Percentiles rank a stretch among this genome's conserved stretches.
phyloP scores from a whole-genome alignment of 768 basidiomycete species.

The Leccinellum albellum region DNA sequence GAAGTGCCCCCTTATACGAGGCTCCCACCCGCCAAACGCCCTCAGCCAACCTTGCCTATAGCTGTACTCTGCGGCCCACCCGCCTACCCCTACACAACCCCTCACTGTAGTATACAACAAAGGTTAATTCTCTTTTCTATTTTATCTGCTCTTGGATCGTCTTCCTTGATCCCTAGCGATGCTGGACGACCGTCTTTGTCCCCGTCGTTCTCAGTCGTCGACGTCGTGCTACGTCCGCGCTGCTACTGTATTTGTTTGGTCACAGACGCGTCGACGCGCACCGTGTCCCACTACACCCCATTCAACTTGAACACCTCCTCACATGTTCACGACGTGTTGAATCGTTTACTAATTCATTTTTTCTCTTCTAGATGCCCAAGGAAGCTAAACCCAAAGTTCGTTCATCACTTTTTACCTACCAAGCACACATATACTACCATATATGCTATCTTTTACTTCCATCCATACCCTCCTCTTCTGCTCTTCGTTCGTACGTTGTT shows the following conservation, averaged over 20 bases:
- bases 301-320: constrained; percentile 30
- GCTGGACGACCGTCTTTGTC: constrained; percentile 3
- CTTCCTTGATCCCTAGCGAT: constrained; percentile 23
- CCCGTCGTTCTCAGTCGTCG: constrained; percentile 20
- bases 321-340: constrained; percentile 38
- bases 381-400: constrained; percentile 69
- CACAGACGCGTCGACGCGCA: constrained; percentile 36
- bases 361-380: constrained; percentile 67
- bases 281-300: constrained; percentile 26
- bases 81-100: constrained; percentile 28
- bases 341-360: constrained; percentile 33
- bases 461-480: constrained; percentile 1
- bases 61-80: constrained; percentile 32
- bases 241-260: constrained; percentile 35
- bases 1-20: constrained; percentile 32
- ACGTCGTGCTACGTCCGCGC: constrained; percentile 19
- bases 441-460: constrained; percentile 15
- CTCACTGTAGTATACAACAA: constrained; percentile 29
- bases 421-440: constrained; percentile 8
- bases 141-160: constrained; percentile 22
- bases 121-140: constrained; percentile 24
- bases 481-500: constrained; percentile 1
- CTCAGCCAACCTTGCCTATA: constrained; percentile 38
- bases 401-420: constrained; percentile 10
- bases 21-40: constrained; percentile 37